Evolutionary conservation across 192 early-diverging fungal genomes (phyloP).

Genomic region (Coemansia sp.): DNA sequence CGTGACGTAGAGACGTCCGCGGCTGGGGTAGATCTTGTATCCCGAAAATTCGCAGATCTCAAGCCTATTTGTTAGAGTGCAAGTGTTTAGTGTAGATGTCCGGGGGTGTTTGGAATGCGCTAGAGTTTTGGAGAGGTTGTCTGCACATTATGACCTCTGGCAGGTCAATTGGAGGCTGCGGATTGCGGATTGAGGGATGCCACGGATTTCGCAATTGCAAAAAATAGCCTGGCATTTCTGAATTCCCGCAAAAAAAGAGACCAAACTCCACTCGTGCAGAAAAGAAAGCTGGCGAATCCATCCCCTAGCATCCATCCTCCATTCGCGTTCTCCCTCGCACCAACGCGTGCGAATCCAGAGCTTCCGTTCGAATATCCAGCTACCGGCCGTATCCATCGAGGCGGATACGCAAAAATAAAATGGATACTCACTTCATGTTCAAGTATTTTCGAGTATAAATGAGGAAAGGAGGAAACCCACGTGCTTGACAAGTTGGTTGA

Average conservation of each 20-base stretch:
- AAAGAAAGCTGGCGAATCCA: neutral
- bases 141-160: too few relatives aligned
- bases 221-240: too few relatives aligned
- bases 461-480: constrained; percentile 3
- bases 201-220: neutral
- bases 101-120: too few relatives aligned
- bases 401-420: neutral
- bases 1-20: constrained; percentile 92
- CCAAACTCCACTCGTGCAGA: too few relatives aligned
- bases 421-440: constrained; percentile 29
- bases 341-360: too few relatives aligned
- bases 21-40: constrained; percentile 99
- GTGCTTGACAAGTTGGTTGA: neutral
- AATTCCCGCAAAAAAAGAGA: too few relatives aligned
- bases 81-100: neutral
- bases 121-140: too few relatives aligned
- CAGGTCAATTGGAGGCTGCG: neutral
- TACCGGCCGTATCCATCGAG: neutral
- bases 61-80: constrained; percentile 57
- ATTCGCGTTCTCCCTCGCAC: too few relatives aligned
- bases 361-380: too few relatives aligned
- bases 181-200: too few relatives aligned
- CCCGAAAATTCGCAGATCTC: constrained; percentile 97
- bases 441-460: constrained; percentile 1
- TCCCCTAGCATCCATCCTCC: neutral